Conservation (phyloP, 495 filamentous ascomycete genomes). For the Neurospora sp. region DNA sequence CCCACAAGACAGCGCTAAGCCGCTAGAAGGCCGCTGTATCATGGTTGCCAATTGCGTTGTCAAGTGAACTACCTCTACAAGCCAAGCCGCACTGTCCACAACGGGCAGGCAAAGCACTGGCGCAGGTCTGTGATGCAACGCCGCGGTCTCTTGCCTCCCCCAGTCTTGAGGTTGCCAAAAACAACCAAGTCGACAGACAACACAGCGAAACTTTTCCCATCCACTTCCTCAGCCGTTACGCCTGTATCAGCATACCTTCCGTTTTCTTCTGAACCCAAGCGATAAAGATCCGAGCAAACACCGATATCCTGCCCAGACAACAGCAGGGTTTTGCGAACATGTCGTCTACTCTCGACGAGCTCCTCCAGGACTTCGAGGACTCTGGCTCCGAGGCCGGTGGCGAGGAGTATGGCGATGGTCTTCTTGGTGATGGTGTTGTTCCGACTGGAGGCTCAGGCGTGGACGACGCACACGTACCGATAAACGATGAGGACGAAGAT, state of each 20-base stretch:
- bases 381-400: constrained; percentile 52
- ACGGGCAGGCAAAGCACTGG: background rate
- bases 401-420: constrained; percentile 37
- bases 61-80: background rate
- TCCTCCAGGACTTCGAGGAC: constrained; percentile 85
- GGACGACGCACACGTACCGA: constrained; percentile 29
- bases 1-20: background rate
- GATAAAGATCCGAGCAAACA: background rate
- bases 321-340: constrained; percentile 31
- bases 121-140: background rate
- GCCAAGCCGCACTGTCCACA: background rate
- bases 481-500: constrained; percentile 35
- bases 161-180: background rate
- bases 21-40: background rate
- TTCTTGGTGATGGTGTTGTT: constrained; percentile 22
- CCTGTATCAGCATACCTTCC: background rate
- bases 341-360: constrained; percentile 72
- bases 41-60: no score
- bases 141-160: background rate
- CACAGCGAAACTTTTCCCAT: background rate
- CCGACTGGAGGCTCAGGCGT: background rate
- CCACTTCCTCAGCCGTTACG: background rate
- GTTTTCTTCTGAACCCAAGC: background rate
- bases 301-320: background rate
- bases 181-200: background rate